phyloP scores from a whole-genome alignment of 129 eudicot genomes.

The Lonicera japonica region DNA sequence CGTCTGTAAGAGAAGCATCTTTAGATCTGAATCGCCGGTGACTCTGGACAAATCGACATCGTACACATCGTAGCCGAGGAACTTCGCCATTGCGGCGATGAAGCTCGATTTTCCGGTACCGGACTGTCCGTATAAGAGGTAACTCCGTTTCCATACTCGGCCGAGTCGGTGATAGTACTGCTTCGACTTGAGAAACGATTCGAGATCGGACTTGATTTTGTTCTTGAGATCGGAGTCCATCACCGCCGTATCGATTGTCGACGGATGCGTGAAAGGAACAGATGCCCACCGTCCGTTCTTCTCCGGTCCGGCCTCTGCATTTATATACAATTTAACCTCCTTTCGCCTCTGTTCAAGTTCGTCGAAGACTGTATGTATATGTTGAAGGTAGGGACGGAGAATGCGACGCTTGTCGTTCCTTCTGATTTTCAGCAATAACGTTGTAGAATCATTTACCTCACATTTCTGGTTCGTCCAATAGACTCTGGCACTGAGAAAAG shows the following conservation, averaged over 20 bases:
- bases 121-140: slow-evolving; percentile 60
- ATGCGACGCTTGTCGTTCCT: slow-evolving; percentile 58
- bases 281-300: slow-evolving; percentile 74
- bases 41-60: slow-evolving; percentile 56
- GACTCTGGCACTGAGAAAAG: slow-evolving; percentile 62
- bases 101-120: slow-evolving; percentile 95
- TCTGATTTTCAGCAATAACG: slow-evolving; percentile 57
- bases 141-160: slow-evolving; percentile 83
- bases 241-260: slow-evolving; percentile 68
- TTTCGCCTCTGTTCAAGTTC: slow-evolving; percentile 56
- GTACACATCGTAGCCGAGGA: slow-evolving; percentile 67
- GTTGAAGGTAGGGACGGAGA: slow-evolving; percentile 69
- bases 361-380: slow-evolving; percentile 46
- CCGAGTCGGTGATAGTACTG: slow-evolving; percentile 83
- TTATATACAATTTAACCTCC: slow-evolving; percentile 51
- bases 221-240: slow-evolving; percentile 65
- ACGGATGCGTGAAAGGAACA: slow-evolving; percentile 68
- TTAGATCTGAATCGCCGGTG: slow-evolving; percentile 59
- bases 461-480: slow-evolving; percentile 50
- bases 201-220: slow-evolving; percentile 73
- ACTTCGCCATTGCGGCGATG: slow-evolving; percentile 76
- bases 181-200: slow-evolving; percentile 62
- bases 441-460: slow-evolving; percentile 3
- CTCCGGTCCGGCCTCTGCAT: slow-evolving; percentile 44
- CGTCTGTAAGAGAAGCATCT: slow-evolving; percentile 64